These are phyloP conservation scores for Neurospora sp. DNA, from an alignment of 495 filamentous ascomycete species.

Conservation along the genomic window DNA sequence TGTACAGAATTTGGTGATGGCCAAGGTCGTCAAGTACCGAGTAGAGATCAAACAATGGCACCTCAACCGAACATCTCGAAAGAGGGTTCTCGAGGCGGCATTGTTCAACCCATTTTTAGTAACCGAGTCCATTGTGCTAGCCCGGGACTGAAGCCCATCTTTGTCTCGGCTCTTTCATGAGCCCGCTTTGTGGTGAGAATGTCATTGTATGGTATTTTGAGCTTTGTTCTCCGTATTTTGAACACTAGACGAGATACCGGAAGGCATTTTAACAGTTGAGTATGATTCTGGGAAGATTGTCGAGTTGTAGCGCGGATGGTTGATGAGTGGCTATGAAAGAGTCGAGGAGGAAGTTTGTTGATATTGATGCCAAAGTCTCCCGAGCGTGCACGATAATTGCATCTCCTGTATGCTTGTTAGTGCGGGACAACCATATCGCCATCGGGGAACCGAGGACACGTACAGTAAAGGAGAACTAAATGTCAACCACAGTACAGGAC, in stretches of 20 bases:
- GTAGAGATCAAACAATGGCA: neutral
- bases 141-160: neutral
- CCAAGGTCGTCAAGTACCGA: neutral
- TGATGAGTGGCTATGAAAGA: neutral
- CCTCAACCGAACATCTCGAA: neutral
- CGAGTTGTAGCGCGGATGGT: neutral
- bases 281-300: neutral
- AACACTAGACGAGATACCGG: neutral
- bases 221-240: neutral
- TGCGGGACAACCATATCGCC: neutral
- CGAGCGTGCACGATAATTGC: neutral
- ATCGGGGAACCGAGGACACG: neutral
- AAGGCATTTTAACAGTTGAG: neutral
- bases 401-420: neutral
- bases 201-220: neutral
- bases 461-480: neutral
- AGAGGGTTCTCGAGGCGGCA: neutral
- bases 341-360: neutral
- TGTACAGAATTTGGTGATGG: neutral
- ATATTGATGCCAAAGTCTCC: neutral
- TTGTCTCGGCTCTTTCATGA: neutral
- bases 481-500: fast-evolving
- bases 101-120: neutral
- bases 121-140: neutral
- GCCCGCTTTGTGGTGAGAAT: neutral